phyloP scores from a whole-genome alignment of 2,329 filamentous ascomycete species.

The Venturia nashicola region DNA sequence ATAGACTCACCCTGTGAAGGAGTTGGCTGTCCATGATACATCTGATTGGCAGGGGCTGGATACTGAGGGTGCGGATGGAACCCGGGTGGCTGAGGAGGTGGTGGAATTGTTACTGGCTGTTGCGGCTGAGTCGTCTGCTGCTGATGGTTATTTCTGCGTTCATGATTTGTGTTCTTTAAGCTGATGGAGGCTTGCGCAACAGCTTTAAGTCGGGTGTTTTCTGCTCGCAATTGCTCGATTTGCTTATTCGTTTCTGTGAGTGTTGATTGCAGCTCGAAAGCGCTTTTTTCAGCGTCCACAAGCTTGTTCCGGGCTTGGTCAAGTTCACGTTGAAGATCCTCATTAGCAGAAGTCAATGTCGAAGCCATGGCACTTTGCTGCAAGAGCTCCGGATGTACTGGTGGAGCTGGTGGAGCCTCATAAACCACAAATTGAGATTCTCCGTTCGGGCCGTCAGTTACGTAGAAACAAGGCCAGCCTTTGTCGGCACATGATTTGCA shows the following conservation, averaged over 20 bases:
- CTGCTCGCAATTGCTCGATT: slow-evolving; percentile 3
- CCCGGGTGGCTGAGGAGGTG: not conserved
- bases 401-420: slow-evolving; percentile 11
- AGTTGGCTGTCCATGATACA: slow-evolving; percentile 2
- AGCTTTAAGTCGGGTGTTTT: not conserved
- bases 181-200: slow-evolving; percentile 6
- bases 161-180: slow-evolving; percentile 14
- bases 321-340: slow-evolving; percentile 7
- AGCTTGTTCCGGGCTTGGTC: not conserved
- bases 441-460: slow-evolving; percentile 12
- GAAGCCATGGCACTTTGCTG: slow-evolving; percentile 7
- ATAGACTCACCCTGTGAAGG: slow-evolving; percentile 2
- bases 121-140: not conserved
- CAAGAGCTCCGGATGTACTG: slow-evolving; percentile 6
- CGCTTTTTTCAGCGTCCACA: not conserved
- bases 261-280: not conserved
- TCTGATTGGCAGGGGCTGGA: not conserved
- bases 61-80: not conserved
- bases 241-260: slow-evolving; percentile 6
- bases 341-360: slow-evolving; percentile 1
- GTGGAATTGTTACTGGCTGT: not conserved
- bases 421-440: slow-evolving; percentile 10
- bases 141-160: slow-evolving; percentile 16
- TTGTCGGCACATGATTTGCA: slow-evolving; percentile 24
- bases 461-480: slow-evolving; percentile 22